Conservation (phyloP, 768 basidiomycete species). For the Boletus coccyginus region DNA sequence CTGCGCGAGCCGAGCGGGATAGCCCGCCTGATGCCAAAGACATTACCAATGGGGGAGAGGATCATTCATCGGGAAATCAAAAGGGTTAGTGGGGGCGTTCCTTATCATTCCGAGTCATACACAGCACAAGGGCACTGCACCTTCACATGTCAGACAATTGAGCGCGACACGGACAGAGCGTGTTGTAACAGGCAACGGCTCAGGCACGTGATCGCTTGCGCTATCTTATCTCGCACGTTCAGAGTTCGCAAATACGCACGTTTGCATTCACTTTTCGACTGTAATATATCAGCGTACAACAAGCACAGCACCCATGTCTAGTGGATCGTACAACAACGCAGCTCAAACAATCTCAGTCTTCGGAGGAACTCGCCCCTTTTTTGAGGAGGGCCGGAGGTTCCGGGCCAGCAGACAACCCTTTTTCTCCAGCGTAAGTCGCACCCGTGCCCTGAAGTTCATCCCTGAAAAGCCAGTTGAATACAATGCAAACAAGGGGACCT, state of each 20-base stretch:
- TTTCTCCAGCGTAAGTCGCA: conserved; percentile 70
- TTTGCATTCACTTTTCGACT: conserved; percentile 15
- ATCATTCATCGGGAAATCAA: conserved; percentile 6
- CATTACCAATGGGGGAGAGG: not conserved
- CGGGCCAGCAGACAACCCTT: conserved; percentile 76
- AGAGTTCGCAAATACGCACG: conserved; percentile 1
- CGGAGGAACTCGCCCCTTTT: conserved; percentile 37
- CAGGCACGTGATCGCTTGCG: conserved; percentile 15
- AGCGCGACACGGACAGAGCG: conserved; percentile 5
- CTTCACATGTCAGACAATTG: conserved; percentile 9
- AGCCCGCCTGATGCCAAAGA: not conserved
- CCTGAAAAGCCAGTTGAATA: conserved; percentile 37
- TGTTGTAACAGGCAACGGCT: conserved; percentile 11
- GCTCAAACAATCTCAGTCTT: not conserved
- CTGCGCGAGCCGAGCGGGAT: conserved; percentile 18
- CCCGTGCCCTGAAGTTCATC: conserved; percentile 70
- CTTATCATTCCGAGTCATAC: conserved; percentile 17
- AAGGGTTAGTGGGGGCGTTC: conserved; percentile 1
- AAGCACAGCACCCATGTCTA: conserved; percentile 21
- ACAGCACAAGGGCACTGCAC: conserved; percentile 23
- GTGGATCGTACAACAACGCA: conserved; percentile 29
- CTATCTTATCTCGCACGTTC: conserved; percentile 26
- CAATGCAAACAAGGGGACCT: not conserved
- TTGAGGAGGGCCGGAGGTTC: conserved; percentile 69
- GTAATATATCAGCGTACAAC: conserved; percentile 27